Percentiles rank a stretch among this genome's conserved stretches.
These are phyloP conservation scores for Colletotrichum sp. DNA, from an alignment of 2,329 filamentous ascomycete genomes.

Conservation along the genomic window DNA sequence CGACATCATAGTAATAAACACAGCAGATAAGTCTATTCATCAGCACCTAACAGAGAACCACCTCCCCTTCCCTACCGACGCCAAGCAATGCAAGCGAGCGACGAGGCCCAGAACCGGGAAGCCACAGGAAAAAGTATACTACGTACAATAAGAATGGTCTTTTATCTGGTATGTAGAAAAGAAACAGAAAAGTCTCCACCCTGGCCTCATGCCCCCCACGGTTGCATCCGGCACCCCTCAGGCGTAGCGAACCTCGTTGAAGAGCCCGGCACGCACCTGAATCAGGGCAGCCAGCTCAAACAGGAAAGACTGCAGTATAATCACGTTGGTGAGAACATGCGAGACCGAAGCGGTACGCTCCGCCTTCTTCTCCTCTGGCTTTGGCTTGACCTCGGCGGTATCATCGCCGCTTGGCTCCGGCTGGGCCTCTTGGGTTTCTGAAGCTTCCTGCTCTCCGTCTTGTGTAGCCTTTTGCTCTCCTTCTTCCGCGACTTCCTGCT, in stretches of 20 bases:
- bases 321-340: conserved; percentile 79
- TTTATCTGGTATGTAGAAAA: background rate
- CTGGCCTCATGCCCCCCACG: background rate
- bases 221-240: conserved; percentile 26
- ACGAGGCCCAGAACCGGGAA: background rate
- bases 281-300: conserved; percentile 78
- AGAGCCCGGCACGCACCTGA: conserved; percentile 76
- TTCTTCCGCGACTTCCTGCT: conserved; percentile 28
- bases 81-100: background rate
- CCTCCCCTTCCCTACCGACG: background rate
- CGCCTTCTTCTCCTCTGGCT: conserved; percentile 26
- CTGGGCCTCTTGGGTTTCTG: conserved; percentile 24
- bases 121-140: background rate
- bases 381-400: conserved; percentile 27
- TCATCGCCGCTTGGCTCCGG: conserved; percentile 12
- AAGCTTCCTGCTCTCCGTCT: conserved; percentile 15
- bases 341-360: conserved; percentile 68
- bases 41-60: background rate
- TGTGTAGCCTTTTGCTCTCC: conserved; percentile 20
- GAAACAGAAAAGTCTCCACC: background rate
- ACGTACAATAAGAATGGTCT: background rate
- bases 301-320: conserved; percentile 81
- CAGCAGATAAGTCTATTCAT: background rate
- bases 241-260: conserved; percentile 75
- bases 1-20: background rate